Evolutionary conservation across 1,284 basidiomycete genomes (phyloP).

Genomic region (Neolentinus lepideus): DNA sequence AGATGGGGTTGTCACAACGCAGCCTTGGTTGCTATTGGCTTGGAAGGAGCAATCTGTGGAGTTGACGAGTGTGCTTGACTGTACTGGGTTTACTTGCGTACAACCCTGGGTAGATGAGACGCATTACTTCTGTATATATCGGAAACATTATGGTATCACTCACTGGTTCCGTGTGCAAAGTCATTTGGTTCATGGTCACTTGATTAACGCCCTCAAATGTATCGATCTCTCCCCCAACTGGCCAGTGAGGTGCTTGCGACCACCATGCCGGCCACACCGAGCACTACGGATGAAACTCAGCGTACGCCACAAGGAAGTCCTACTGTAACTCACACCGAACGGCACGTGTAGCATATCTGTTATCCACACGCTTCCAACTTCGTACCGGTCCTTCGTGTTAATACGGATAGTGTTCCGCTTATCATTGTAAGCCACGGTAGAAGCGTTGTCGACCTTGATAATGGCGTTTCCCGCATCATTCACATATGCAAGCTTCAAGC

Average conservation of each 20-base stretch:
- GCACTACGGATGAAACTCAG: conserved; percentile 33
- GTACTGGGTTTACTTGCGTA: conserved; percentile 37
- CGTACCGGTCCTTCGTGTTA: conserved; percentile 46
- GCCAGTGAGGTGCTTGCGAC: conserved; percentile 59
- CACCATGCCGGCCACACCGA: conserved; percentile 72
- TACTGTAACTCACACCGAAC: conserved; percentile 37
- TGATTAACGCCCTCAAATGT: conserved; percentile 73
- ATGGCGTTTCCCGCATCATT: conserved; percentile 56
- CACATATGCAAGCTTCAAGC: conserved; percentile 55
- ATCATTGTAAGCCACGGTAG: conserved; percentile 46
- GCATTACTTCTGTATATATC: background rate
- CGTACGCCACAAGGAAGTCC: background rate
- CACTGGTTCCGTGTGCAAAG: conserved; percentile 53
- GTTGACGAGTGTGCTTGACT: conserved; percentile 45
- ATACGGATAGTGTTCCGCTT: conserved; percentile 71
- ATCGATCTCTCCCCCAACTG: conserved; percentile 52
- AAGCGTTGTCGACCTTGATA: conserved; percentile 66
- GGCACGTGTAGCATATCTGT: conserved; percentile 66
- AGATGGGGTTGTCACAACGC: conserved; percentile 47
- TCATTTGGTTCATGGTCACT: conserved; percentile 55
- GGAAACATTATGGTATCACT: conserved; percentile 5
- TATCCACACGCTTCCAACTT: conserved; percentile 60
- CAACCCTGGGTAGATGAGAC: conserved; percentile 36
- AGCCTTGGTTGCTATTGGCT: conserved; percentile 56
- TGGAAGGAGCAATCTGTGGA: conserved; percentile 54